Evolutionary conservation across 2,329 filamentous ascomycete species (phyloP).

Genomic region (Juglanconis oblonga): DNA sequence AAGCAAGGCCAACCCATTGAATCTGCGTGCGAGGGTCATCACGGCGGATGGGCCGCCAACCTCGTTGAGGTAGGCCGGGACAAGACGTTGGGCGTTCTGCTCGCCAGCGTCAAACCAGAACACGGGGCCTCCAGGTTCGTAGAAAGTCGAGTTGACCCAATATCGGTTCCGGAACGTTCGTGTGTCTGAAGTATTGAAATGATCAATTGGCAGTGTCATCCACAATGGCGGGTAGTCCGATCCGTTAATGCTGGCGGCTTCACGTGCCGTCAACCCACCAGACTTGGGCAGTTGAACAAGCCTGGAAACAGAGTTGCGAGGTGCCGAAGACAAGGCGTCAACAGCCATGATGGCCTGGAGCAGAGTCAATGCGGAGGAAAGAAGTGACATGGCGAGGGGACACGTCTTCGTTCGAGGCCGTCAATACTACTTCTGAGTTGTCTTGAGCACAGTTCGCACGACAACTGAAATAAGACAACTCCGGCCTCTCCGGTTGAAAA

Average conservation of each 20-base stretch:
- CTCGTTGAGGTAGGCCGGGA: constrained; percentile 15
- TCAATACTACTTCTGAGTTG: too few species aligned
- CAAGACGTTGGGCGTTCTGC: neutral
- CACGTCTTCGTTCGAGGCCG: too few species aligned
- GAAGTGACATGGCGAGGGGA: too few species aligned
- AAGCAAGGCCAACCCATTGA: constrained; percentile 22
- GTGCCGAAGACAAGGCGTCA: too few species aligned
- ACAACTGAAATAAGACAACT: too few species aligned
- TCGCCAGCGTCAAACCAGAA: constrained; percentile 26
- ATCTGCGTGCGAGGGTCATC: constrained; percentile 21
- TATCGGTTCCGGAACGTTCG: constrained; percentile 23
- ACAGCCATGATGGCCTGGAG: too few species aligned
- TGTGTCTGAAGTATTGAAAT: constrained; percentile 20
- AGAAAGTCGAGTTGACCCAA: constrained; percentile 25
- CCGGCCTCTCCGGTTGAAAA: too few species aligned
- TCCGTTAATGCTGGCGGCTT: neutral
- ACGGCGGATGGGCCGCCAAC: constrained; percentile 11
- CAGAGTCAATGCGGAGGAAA: too few species aligned
- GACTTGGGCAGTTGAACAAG: too few species aligned
- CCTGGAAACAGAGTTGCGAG: too few species aligned
- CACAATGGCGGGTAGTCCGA: constrained; percentile 8
- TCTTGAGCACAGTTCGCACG: too few species aligned
- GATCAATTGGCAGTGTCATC: constrained; percentile 23
- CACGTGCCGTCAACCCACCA: too few species aligned
- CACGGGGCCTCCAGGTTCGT: constrained; percentile 23